Percentiles rank a stretch among this genome's conserved stretches.
phyloP scores from a whole-genome alignment of 176 grass and related monocot species.

The Metroxylon sagu region DNA sequence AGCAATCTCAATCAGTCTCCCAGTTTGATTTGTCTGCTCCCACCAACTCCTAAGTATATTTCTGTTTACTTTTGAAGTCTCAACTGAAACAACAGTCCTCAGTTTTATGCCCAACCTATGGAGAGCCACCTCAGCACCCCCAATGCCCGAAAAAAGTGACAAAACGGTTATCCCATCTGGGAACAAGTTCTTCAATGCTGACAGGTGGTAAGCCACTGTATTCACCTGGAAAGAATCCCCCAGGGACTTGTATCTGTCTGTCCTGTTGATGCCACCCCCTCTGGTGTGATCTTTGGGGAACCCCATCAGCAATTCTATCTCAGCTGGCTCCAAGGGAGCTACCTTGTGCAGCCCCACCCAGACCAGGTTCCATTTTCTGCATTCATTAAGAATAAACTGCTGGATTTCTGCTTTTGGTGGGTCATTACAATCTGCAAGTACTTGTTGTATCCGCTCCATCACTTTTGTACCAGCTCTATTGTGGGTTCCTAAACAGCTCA shows the following conservation, averaged over 20 bases:
- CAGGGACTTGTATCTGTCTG: conserved; percentile 51
- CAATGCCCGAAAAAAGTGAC: conserved; percentile 81
- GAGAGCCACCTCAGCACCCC: conserved; percentile 86
- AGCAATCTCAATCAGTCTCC: conserved; percentile 41
- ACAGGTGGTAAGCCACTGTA: conserved; percentile 70
- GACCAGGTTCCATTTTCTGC: conserved; percentile 72
- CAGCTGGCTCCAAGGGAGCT: conserved; percentile 64
- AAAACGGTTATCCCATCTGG: conserved; percentile 64
- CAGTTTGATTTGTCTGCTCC: conserved; percentile 62
- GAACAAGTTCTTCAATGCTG: conserved; percentile 48
- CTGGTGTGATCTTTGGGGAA: conserved; percentile 79
- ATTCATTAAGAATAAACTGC: conserved; percentile 45
- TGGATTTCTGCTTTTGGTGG: conserved; percentile 29
- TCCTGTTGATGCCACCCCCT: conserved; percentile 41
- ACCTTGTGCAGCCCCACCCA: conserved; percentile 83
- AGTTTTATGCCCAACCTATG: conserved; percentile 62
- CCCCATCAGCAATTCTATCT: conserved; percentile 67
- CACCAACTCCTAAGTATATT: conserved; percentile 69
- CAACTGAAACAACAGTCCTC: conserved; percentile 58
- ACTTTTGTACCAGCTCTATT: conserved; percentile 38
- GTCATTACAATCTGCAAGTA: conserved; percentile 18
- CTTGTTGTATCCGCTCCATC: conserved; percentile 34
- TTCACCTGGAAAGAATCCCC: conserved; percentile 94
- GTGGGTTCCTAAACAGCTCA: conserved; percentile 79
- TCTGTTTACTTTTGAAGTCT: conserved; percentile 58